Conservation (phyloP, 257 asterid genomes). For the Leonotis leonurus region DNA sequence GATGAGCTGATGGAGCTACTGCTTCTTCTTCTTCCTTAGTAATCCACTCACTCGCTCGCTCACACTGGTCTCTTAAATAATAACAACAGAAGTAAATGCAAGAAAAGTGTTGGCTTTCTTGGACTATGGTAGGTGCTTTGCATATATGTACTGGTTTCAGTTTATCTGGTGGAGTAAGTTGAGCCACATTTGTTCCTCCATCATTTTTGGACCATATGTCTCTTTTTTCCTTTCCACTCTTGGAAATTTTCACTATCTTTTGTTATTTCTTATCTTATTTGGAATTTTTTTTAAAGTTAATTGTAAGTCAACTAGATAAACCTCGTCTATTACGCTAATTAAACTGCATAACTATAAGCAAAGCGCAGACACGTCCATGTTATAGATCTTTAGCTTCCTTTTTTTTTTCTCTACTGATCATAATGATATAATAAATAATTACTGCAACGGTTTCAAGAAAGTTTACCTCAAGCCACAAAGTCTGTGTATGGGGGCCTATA, state of each 20-base stretch:
- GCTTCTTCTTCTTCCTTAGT: neutral
- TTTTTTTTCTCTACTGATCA: too few relatives aligned
- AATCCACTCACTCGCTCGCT: neutral
- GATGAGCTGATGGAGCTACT: neutral
- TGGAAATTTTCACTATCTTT: neutral
- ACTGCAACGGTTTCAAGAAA: too few relatives aligned
- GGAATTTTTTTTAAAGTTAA: neutral
- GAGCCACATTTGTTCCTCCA: constrained; percentile 31
- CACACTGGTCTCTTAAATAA: neutral
- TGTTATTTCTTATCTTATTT: neutral
- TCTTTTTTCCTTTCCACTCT: neutral
- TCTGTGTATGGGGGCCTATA: too few relatives aligned
- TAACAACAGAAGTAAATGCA: neutral
- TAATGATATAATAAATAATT: too few relatives aligned
- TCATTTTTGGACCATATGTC: constrained; percentile 16
- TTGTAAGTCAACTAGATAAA: neutral
- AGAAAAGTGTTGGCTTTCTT: neutral
- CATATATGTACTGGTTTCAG: constrained; percentile 14
- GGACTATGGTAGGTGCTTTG: constrained; percentile 6
- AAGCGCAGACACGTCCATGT: too few relatives aligned
- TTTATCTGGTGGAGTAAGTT: constrained; percentile 22
- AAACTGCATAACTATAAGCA: too few relatives aligned
- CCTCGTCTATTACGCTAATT: neutral
- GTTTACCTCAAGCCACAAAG: too few relatives aligned
- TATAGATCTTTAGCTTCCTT: too few relatives aligned